phyloP scores from a whole-genome alignment of 345 rosid genomes.

The Alliaria petiolata region DNA sequence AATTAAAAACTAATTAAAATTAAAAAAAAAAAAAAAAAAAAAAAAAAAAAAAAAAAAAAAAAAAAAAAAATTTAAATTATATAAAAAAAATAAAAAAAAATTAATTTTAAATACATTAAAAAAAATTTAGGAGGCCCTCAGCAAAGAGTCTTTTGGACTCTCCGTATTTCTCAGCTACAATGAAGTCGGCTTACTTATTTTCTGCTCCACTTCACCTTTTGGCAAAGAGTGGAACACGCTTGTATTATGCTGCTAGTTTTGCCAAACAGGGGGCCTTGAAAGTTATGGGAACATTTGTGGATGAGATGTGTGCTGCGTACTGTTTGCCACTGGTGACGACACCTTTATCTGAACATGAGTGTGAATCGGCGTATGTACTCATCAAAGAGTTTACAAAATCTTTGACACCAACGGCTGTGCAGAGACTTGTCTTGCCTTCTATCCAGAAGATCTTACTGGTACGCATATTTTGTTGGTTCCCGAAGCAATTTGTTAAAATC shows the following conservation, averaged over 20 bases:
- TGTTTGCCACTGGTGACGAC: constrained; percentile 66
- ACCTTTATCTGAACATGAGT: constrained; percentile 59
- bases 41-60: no score
- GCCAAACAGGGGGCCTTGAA: constrained; percentile 80
- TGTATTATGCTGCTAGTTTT: constrained; percentile 76
- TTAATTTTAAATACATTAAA: no score
- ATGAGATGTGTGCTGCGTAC: constrained; percentile 74
- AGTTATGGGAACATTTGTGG: constrained; percentile 79
- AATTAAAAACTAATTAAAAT: no score
- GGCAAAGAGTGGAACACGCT: constrained; percentile 62
- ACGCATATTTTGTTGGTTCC: constrained; percentile 21
- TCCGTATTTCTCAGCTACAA: constrained; percentile 76
- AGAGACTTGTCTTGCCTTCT: constrained; percentile 64
- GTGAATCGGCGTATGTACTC: constrained; percentile 76
- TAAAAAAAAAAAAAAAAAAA: no score
- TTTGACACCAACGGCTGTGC: constrained; percentile 63
- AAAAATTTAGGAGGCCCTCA: constrained; percentile 87
- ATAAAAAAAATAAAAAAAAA: no score
- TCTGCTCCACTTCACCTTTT: constrained; percentile 80
- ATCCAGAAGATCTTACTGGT: constrained; percentile 91
- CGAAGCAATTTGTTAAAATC: not conserved
- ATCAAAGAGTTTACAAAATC: constrained; percentile 74
- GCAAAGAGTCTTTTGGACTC: constrained; percentile 77
- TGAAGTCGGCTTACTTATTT: constrained; percentile 78
- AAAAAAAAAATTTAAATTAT: no score